Evolutionary conservation across 305 asterid species (phyloP).

Genomic region (Fraxinus ornus): DNA sequence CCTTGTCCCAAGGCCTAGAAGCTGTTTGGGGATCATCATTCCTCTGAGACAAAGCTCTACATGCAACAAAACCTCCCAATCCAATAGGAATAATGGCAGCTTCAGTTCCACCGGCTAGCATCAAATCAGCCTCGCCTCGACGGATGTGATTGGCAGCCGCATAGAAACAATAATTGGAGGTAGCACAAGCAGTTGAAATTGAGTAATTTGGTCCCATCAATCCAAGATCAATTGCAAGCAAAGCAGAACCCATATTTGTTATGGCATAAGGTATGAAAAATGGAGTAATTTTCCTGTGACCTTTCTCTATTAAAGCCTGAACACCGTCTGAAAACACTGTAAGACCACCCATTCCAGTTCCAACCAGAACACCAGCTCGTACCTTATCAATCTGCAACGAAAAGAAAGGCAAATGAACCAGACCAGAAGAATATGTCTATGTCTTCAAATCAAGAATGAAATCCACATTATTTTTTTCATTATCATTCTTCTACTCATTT

Average conservation of each 20-base stretch:
- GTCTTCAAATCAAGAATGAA: background rate
- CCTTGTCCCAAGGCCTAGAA: slow-evolving; percentile 7
- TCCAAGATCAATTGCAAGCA: slow-evolving; percentile 90
- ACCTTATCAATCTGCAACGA: slow-evolving; percentile 70
- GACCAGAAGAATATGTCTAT: slow-evolving; percentile 13
- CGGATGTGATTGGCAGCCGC: slow-evolving; percentile 98
- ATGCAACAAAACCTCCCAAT: slow-evolving; percentile 1
- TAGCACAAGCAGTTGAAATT: slow-evolving; percentile 93
- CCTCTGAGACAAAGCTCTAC: background rate
- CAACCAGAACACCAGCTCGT: slow-evolving; percentile 85
- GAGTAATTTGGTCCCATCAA: slow-evolving; percentile 98
- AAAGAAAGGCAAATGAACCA: slow-evolving; percentile 22
- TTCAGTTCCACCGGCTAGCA: slow-evolving; percentile 95
- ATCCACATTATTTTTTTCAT: too few relatives aligned
- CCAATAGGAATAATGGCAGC: slow-evolving; percentile 87
- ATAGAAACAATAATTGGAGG: slow-evolving; percentile 86
- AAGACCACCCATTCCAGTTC: slow-evolving; percentile 97
- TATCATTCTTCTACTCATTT: too few relatives aligned
- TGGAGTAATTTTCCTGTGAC: slow-evolving; percentile 85
- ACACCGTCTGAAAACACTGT: slow-evolving; percentile 84
- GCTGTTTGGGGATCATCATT: background rate
- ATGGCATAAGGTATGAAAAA: slow-evolving; percentile 92
- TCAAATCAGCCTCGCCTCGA: slow-evolving; percentile 93
- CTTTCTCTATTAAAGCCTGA: slow-evolving; percentile 76
- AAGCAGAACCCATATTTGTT: slow-evolving; percentile 92